Evolutionary conservation across 352 stramenopile genomes (phyloP).

Genomic region (Globisporangium solare): DNA sequence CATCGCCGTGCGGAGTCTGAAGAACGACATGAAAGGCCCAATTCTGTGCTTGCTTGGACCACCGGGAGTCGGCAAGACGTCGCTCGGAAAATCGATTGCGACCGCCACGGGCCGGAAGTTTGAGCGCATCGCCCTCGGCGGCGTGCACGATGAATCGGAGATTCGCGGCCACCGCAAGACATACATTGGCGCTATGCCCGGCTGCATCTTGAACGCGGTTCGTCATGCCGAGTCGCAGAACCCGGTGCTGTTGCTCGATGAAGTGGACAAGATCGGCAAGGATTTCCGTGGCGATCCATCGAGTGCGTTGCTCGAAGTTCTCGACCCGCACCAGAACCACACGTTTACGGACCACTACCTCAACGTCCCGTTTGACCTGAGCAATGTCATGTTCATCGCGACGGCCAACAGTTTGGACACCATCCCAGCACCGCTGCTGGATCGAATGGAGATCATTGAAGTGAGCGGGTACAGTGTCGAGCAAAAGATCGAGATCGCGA

Average conservation of each 20-base stretch:
- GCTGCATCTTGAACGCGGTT: conserved; percentile 76
- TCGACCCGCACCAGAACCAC: conserved; percentile 84
- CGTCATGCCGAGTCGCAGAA: conserved; percentile 72
- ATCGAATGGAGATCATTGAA: conserved; percentile 85
- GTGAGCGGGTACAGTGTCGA: conserved; percentile 77
- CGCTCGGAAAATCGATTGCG: conserved; percentile 76
- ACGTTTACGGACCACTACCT: conserved; percentile 86
- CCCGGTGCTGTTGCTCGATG: conserved; percentile 79
- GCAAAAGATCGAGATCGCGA: conserved; percentile 81
- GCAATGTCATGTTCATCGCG: conserved; percentile 78
- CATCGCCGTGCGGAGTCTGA: conserved; percentile 79
- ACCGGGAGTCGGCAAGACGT: conserved; percentile 83
- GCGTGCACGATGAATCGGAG: conserved; percentile 80
- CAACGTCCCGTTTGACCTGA: conserved; percentile 86
- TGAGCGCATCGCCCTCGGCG: conserved; percentile 67
- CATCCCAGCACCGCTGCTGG: conserved; percentile 67
- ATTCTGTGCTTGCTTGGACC: conserved; percentile 88
- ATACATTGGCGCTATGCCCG: conserved; percentile 85
- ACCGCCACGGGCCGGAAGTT: conserved; percentile 71
- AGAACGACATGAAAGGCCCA: conserved; percentile 76
- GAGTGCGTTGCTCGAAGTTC: conserved; percentile 78
- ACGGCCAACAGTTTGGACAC: conserved; percentile 81
- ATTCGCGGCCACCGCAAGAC: conserved; percentile 85
- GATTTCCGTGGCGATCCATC: conserved; percentile 63
- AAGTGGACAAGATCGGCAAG: conserved; percentile 85